Evolutionary conservation across 768 basidiomycete genomes (phyloP), one percentile per base, ranked within the genome.

Genomic region (Strobilomyces confusus): DNA sequence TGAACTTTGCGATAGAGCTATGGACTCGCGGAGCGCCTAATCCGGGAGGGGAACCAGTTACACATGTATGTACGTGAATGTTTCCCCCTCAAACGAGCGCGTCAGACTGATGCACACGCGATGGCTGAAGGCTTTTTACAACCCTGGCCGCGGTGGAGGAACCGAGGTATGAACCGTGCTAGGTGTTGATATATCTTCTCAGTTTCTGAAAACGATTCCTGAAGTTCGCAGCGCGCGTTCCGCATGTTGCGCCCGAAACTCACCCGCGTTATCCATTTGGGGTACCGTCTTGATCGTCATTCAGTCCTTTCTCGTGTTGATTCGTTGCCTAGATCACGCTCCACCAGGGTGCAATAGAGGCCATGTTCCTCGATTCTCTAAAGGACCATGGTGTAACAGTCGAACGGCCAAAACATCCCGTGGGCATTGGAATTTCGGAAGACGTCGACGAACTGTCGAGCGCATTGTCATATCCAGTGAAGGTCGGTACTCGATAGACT

Each of bases 41-140:
- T 89, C 25, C 75, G 69, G 32, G 79, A 87, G 60, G 87, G 80
- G 6, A 82, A 81, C 52, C 83, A 87, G 44, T 76, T 91, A 76
- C 80, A 87, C 56, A 77, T 81, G 69, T 82, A 82, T 49, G 88
- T 89, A 65, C 56, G 81, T 72, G 3, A 44, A 7, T 5, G 17
- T 33, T 49, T 29, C 29, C 9, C 9, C 7, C 29, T 29, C 29
- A 6, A n/a, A n/a, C n/a, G n/a, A n/a, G n/a, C n/a, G n/a, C n/a
- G n/a, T n/a, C n/a, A n/a, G n/a, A n/a, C n/a, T n/a, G n/a, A n/a
- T n/a, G n/a, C n/a, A n/a, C 29, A 34, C 14, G 33, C 11, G 11
- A 34, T 34, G 14, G 14, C 33, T 12, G 15, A 17, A 37, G 36
- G 17, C 36, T 5, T 5, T 17, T 17, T 37, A 37, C n/a, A 17